Base-by-base conservation (phyloP, 768 basidiomycete species). In the Boletus speciosus region DNA sequence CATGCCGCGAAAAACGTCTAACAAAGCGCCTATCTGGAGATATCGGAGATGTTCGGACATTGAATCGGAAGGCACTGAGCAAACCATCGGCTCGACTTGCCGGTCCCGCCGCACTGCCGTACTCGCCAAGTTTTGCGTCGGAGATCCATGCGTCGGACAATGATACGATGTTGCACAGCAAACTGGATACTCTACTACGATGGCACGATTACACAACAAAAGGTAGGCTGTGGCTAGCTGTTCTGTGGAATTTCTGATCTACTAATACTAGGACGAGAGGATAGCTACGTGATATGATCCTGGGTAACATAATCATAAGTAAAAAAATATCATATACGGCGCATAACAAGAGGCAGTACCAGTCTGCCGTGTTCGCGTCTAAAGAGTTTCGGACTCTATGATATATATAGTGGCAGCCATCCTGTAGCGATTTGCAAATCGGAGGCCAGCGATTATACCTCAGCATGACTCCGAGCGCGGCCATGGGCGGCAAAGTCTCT, bases 401-500 rank as follows among this genome's bases (percentile, higher is more conserved):
- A 47, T 9, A 29, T 7, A 29, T 29, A n/a, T 34, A 46, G 39
- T 42, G 48, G 51, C 32, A 12, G 16, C 36, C 19, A 36, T 55
- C 58, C 51, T 52, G 57, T 50, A 41, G 45, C 2, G 27, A 40
- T 49, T 32, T 34, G 35, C 23, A 50, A 31, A 51, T 43, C 8
- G 9, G 45, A 38, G 21, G 4, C 35, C 27, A 12, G 14, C 21
- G 32, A 37, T 44, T 21, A 55, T 23, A 16, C 31, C 29, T 52
- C 47, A 5, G 7, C 27, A 1, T 37, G 23, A 7, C 32, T 40
- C 44, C 42, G 37, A 1, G 47, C 32, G 21, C 49, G 58, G 10
- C 19, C 42, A 16, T 29, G 55, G 0, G 54, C 52, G 6, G 57
- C 11, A 21, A 67, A 65, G 47, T 75, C 64, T 41, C 77, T 70